Conservation (phyloP, 257 asterid species). For the Henckelia pumila region DNA sequence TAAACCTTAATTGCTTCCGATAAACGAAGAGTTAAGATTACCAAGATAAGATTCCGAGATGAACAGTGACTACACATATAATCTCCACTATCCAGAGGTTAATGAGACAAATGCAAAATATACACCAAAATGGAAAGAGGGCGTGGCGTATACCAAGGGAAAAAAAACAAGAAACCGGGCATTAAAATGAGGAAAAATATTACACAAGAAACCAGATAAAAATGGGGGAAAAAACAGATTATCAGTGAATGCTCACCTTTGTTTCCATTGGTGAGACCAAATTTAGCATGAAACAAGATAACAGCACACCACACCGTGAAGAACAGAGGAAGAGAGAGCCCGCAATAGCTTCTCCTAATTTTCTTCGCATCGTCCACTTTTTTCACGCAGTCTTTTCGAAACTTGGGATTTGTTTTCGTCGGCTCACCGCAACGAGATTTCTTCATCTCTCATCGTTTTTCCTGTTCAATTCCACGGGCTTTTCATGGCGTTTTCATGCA, state of each 20-base stretch:
- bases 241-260: slow-evolving; percentile 44
- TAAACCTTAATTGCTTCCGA: slow-evolving; percentile 11
- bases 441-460: slow-evolving; percentile 50
- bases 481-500: not conserved
- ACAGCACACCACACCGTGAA: slow-evolving; percentile 54
- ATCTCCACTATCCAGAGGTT: too few relatives aligned
- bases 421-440: slow-evolving; percentile 32
- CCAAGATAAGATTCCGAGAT: not conserved
- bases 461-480: slow-evolving; percentile 2
- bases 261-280: slow-evolving; percentile 59
- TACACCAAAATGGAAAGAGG: not conserved
- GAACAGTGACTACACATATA: not conserved
- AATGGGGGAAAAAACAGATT: not conserved
- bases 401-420: slow-evolving; percentile 27
- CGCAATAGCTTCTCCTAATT: slow-evolving; percentile 34
- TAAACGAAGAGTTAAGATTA: not conserved
- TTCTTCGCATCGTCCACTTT: slow-evolving; percentile 22
- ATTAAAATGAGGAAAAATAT: not conserved
- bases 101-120: slow-evolving; percentile 19
- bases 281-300: slow-evolving; percentile 49
- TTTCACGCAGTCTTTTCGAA: slow-evolving; percentile 27
- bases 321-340: slow-evolving; percentile 51
- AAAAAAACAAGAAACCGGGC: not conserved
- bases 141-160: not conserved
- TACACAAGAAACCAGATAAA: slow-evolving; percentile 1